Evolutionary conservation across 768 basidiomycete genomes (phyloP).

Genomic region (Lentinula sp.): DNA sequence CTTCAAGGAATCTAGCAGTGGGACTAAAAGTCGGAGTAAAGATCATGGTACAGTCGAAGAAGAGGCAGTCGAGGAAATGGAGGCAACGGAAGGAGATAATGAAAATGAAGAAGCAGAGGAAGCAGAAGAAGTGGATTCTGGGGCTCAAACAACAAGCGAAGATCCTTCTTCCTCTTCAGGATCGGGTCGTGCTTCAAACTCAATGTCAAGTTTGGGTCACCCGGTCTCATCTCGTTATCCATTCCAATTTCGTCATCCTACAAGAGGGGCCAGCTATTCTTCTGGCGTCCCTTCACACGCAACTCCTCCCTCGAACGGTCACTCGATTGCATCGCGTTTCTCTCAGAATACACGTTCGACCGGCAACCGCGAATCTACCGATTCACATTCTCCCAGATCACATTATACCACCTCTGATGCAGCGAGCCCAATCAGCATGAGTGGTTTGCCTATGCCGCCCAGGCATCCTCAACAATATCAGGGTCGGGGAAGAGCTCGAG

Average conservation of each 20-base stretch:
- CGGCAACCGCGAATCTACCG: constrained; percentile 55
- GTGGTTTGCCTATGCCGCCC: constrained; percentile 37
- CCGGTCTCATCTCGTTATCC: constrained; percentile 68
- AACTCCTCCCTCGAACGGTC: constrained; percentile 30
- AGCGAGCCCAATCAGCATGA: constrained; percentile 29
- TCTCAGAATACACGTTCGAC: constrained; percentile 55
- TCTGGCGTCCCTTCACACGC: constrained; percentile 35
- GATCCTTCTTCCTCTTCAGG: constrained; percentile 42
- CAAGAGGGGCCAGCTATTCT: constrained; percentile 36
- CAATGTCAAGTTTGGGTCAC: constrained; percentile 81
- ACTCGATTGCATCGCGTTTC: constrained; percentile 31
- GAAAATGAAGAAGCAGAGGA: constrained; percentile 22
- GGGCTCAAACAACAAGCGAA: constrained; percentile 35
- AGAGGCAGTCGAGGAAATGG: constrained; percentile 27
- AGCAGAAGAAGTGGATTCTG: constrained; percentile 32
- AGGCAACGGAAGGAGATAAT: constrained; percentile 22
- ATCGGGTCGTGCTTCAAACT: constrained; percentile 60
- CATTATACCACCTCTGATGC: constrained; percentile 25
- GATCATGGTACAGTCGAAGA: constrained; percentile 22
- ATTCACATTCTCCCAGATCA: constrained; percentile 47
- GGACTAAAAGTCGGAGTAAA: constrained; percentile 16
- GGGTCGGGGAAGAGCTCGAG: constrained; percentile 21
- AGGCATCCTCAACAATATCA: constrained; percentile 25
- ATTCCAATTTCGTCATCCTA: constrained; percentile 56
- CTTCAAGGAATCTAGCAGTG: constrained; percentile 28